A percentile compares a stretch with the other conserved stretches of the same genome.
Evolutionary conservation across 2,329 filamentous ascomycete species (phyloP).

Genomic region (Thelonectria discophora): DNA sequence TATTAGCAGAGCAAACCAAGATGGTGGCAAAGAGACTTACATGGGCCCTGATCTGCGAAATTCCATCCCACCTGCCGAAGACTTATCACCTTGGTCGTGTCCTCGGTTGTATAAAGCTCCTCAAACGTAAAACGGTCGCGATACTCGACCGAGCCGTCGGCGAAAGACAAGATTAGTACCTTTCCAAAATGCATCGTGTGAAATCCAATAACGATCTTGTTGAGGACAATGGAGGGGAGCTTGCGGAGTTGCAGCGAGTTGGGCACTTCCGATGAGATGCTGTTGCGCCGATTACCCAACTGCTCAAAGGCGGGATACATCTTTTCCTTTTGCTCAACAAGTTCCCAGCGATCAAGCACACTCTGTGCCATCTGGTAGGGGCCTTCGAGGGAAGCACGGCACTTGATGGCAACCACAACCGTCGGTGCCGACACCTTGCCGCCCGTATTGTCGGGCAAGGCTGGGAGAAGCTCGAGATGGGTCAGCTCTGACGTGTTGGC

Average conservation of each 20-base stretch:
- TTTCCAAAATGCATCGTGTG: conserved; percentile 75
- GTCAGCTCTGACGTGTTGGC: conserved; percentile 71
- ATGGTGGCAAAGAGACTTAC: conserved; percentile 53
- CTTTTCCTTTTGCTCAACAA: conserved; percentile 72
- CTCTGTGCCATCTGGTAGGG: conserved; percentile 73
- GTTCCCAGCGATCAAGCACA: conserved; percentile 84
- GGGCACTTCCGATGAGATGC: conserved; percentile 48
- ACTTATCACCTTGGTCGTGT: conserved; percentile 71
- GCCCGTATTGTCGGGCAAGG: conserved; percentile 64
- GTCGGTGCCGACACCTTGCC: conserved; percentile 64
- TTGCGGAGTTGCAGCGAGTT: conserved; percentile 62
- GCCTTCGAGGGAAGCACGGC: conserved; percentile 62
- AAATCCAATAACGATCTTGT: conserved; percentile 76
- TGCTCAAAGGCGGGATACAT: conserved; percentile 83
- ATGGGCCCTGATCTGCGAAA: conserved; percentile 71
- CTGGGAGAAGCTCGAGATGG: conserved; percentile 77
- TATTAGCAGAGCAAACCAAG: conserved; percentile 24
- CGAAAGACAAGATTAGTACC: conserved; percentile 75
- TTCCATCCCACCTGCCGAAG: conserved; percentile 81
- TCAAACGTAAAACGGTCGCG: conserved; percentile 79
- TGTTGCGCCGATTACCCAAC: conserved; percentile 70
- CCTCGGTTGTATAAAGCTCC: conserved; percentile 70
- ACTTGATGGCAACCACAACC: conserved; percentile 78
- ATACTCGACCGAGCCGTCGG: conserved; percentile 84
- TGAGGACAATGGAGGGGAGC: conserved; percentile 72